These are phyloP conservation scores for Peniophora sp. DNA, from an alignment of 1,284 basidiomycete species.

Conservation along the genomic window DNA sequence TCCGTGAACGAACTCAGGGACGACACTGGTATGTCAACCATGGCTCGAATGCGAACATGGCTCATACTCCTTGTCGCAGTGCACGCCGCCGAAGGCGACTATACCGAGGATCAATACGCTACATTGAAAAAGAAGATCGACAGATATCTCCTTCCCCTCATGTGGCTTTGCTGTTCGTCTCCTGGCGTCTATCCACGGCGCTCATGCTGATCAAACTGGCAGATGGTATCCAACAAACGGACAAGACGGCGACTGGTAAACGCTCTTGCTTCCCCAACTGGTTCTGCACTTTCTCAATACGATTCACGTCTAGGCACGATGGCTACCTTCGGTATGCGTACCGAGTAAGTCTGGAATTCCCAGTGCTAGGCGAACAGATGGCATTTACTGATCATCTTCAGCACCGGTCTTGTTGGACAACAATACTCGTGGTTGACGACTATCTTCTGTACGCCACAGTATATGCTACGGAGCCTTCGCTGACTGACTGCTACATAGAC, in stretches of 20 bases:
- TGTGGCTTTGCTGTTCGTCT: constrained; percentile 10
- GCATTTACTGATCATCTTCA: neutral
- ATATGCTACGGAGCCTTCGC: neutral
- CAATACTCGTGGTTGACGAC: constrained; percentile 11
- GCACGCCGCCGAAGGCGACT: constrained; percentile 1
- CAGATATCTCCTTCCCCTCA: constrained; percentile 10
- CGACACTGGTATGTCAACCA: neutral
- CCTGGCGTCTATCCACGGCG: neutral
- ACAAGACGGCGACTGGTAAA: constrained; percentile 11
- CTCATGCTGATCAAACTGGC: neutral
- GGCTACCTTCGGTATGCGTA: constrained; percentile 9
- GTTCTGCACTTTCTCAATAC: neutral
- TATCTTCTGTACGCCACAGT: neutral
- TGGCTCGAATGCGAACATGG: too few species aligned
- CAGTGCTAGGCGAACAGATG: too few species aligned
- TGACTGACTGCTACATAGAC: neutral
- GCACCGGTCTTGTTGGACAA: constrained; percentile 10
- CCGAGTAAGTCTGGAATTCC: neutral
- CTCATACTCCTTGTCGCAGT: neutral
- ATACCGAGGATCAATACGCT: constrained; percentile 10
- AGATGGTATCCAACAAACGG: constrained; percentile 12
- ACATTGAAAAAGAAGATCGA: constrained; percentile 10
- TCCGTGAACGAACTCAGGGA: neutral
- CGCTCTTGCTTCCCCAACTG: neutral
- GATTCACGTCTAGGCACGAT: constrained; percentile 2